These are phyloP conservation scores for Chalciporus sphaerocephalus DNA, from an alignment of 768 basidiomycete genomes.

Conservation along the genomic window DNA sequence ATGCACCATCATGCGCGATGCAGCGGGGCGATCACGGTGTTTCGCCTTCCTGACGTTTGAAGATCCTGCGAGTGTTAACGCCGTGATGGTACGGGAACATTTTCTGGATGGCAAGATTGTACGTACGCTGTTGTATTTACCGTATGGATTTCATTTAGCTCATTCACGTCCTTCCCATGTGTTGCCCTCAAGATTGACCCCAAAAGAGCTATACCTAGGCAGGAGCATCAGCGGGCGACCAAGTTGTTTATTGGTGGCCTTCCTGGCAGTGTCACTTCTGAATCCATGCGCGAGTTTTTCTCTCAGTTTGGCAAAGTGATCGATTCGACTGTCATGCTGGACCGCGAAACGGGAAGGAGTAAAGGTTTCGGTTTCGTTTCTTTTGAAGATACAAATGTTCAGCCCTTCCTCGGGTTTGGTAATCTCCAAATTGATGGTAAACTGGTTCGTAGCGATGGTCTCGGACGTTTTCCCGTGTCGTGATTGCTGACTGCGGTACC, in stretches of 20 bases:
- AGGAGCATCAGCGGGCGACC: conserved; percentile 89
- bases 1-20: conserved; percentile 98
- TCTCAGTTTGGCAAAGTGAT: conserved; percentile 92
- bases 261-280: conserved; percentile 86
- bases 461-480: background rate
- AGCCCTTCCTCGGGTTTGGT: conserved; percentile 82
- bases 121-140: conserved; percentile 37
- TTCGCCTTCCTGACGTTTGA: conserved; percentile 98
- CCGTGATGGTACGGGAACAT: conserved; percentile 94
- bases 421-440: conserved; percentile 94
- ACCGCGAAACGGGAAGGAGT: conserved; percentile 89
- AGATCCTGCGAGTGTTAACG: conserved; percentile 87
- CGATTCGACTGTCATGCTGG: conserved; percentile 98
- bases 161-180: conserved; percentile 15
- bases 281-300: conserved; percentile 91
- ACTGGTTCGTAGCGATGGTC: conserved; percentile 53
- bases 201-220: conserved; percentile 96
- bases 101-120: conserved; percentile 97
- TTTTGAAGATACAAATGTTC: conserved; percentile 87
- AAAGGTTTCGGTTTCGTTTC: conserved; percentile 99
- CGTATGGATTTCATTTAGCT: conserved; percentile 10
- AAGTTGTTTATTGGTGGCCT: conserved; percentile 97
- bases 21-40: conserved; percentile 88
- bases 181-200: conserved; percentile 84
- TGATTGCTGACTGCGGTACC: background rate